These are phyloP conservation scores for Lachnum nothofagi DNA, from an alignment of 2,329 filamentous ascomycete species.

Conservation along the genomic window DNA sequence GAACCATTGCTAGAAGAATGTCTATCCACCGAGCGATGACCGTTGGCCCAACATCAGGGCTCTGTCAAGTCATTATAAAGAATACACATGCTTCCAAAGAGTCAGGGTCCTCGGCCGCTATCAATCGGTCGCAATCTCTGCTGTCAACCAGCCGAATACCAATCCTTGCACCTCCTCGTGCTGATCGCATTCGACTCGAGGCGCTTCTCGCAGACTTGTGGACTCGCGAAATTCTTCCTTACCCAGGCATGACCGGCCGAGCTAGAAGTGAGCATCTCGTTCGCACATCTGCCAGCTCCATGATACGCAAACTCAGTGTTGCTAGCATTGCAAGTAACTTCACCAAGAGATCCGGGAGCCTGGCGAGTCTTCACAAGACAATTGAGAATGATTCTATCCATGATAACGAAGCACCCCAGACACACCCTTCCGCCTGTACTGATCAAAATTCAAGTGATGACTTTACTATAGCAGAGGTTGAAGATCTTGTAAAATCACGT, in stretches of 20 bases:
- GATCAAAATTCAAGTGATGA: slow-evolving; percentile 18
- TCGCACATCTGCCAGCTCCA: slow-evolving; percentile 71
- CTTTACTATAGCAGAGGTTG: slow-evolving; percentile 10
- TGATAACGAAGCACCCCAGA: slow-evolving; percentile 15
- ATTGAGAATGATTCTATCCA: slow-evolving; percentile 21
- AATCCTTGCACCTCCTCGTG: slow-evolving; percentile 67
- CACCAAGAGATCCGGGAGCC: slow-evolving; percentile 55
- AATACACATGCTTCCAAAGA: slow-evolving; percentile 71
- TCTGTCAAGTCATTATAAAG: slow-evolving; percentile 77
- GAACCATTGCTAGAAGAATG: slow-evolving; percentile 59
- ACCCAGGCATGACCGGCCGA: slow-evolving; percentile 70
- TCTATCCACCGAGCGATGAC: slow-evolving; percentile 78
- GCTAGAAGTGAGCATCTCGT: slow-evolving; percentile 66
- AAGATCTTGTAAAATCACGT: slow-evolving; percentile 19
- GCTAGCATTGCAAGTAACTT: slow-evolving; percentile 75
- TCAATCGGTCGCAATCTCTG: slow-evolving; percentile 76
- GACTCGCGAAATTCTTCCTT: slow-evolving; percentile 75
- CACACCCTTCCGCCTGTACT: slow-evolving; percentile 8
- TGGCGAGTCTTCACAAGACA: slow-evolving; percentile 27
- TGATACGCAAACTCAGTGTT: slow-evolving; percentile 84
- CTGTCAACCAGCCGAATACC: slow-evolving; percentile 64
- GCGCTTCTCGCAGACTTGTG: slow-evolving; percentile 71
- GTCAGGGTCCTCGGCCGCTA: slow-evolving; percentile 42
- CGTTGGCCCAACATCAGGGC: slow-evolving; percentile 60
- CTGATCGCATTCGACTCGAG: slow-evolving; percentile 74